A percentile compares a stretch with the other conserved stretches of the same genome.
Evolutionary conservation across 805 yeast genomes (phyloP).

Genomic region (Zygosaccharomyces kombuchaensis): DNA sequence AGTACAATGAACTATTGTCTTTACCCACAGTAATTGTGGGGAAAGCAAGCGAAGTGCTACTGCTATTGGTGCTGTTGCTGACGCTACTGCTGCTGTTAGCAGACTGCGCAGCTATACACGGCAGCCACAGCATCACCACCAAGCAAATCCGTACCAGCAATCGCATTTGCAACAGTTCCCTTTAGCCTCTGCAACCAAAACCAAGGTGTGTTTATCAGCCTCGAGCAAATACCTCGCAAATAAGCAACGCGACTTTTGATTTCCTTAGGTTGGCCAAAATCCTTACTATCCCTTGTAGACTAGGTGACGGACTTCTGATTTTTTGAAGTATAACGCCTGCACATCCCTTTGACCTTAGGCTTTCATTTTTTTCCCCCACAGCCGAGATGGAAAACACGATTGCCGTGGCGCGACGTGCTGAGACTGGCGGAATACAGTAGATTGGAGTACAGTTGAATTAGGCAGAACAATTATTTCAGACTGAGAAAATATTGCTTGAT

Average conservation of each 20-base stretch:
- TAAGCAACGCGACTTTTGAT: not conserved
- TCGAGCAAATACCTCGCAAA: not conserved
- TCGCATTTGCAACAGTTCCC: not conserved
- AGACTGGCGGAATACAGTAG: not conserved
- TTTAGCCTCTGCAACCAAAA: not conserved
- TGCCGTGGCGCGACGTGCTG: not conserved
- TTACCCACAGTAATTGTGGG: constrained; percentile 28
- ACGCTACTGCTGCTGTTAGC: not conserved
- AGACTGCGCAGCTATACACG: not conserved
- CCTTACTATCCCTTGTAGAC: not conserved
- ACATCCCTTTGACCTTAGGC: not conserved
- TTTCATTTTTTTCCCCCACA: not conserved
- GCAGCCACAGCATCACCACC: constrained; percentile 1
- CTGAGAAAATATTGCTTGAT: no score
- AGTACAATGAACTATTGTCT: constrained; percentile 26
- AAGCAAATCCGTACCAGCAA: not conserved
- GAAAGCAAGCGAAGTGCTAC: constrained; percentile 1
- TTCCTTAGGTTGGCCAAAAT: not conserved
- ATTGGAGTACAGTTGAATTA: not conserved
- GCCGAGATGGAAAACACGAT: not conserved
- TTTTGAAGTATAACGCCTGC: not conserved
- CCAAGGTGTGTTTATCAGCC: not conserved
- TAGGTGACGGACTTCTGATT: not conserved
- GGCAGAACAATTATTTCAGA: no score
- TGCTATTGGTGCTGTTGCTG: not conserved